These are phyloP conservation scores for Chytriomyces confervae DNA, from an alignment of 192 early-diverging fungal genomes.

Conservation along the genomic window DNA sequence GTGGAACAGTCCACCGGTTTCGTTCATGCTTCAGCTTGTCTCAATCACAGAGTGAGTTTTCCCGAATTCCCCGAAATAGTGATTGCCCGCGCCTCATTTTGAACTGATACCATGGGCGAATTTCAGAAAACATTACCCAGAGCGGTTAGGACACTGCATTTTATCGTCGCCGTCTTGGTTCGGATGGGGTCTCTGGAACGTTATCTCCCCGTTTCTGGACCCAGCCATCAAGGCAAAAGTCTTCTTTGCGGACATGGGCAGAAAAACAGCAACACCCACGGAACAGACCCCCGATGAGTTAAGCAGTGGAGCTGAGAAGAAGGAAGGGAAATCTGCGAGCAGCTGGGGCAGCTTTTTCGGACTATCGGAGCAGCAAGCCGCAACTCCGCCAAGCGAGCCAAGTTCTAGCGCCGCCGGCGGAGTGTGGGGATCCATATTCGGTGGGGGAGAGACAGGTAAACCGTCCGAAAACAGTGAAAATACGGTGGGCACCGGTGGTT, in stretches of 20 bases:
- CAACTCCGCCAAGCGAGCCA: background rate
- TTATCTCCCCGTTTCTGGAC: conserved; percentile 87
- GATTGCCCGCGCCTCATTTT: too few species aligned
- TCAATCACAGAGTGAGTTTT: conserved; percentile 60
- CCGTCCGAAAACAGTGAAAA: background rate
- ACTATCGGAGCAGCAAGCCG: conserved; percentile 34
- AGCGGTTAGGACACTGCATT: conserved; percentile 67
- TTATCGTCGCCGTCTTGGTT: conserved; percentile 84
- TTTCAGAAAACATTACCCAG: conserved; percentile 82
- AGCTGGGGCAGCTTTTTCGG: background rate
- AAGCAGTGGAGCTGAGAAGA: background rate
- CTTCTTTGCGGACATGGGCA: conserved; percentile 70
- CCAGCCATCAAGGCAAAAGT: conserved; percentile 87
- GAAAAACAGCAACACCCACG: background rate
- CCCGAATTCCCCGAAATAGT: background rate
- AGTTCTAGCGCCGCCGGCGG: background rate
- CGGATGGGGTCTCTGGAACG: conserved; percentile 79
- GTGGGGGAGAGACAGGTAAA: background rate
- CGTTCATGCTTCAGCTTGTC: conserved; percentile 60
- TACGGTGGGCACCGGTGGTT: conserved; percentile 36
- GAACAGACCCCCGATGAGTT: too few species aligned
- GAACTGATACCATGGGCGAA: too few species aligned
- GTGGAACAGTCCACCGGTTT: conserved; percentile 63
- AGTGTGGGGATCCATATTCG: background rate
- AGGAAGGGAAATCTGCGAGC: too few species aligned